Evolutionary conservation across 2,329 filamentous ascomycete species (phyloP).

Genomic region (Dothidotthia symphoricarpi): DNA sequence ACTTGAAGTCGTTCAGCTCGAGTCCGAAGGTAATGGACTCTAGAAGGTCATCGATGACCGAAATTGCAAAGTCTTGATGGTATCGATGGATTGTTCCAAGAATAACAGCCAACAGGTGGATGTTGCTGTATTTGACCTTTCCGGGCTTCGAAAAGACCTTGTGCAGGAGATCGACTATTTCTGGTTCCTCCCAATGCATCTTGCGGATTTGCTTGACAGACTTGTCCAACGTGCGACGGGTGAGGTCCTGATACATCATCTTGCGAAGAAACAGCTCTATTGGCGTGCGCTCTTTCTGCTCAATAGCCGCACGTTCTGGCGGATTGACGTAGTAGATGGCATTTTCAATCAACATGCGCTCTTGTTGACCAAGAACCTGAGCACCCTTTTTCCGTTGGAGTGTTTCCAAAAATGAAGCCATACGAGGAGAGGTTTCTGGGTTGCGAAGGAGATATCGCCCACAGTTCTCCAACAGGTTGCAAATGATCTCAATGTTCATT

Average conservation of each 20-base stretch:
- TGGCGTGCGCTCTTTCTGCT: conserved; percentile 93
- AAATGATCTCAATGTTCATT: conserved; percentile 99
- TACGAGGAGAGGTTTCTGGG: conserved; percentile 86
- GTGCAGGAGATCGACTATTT: conserved; percentile 75
- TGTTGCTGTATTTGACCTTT: conserved; percentile 96
- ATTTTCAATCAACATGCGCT: conserved; percentile 98
- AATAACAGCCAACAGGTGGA: conserved; percentile 88
- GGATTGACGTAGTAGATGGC: conserved; percentile 97
- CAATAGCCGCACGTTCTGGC: conserved; percentile 86
- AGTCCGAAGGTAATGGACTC: conserved; percentile 85
- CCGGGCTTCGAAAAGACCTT: conserved; percentile 95
- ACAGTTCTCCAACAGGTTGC: conserved; percentile 93
- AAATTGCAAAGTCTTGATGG: conserved; percentile 85
- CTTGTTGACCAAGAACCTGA: conserved; percentile 90
- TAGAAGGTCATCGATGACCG: conserved; percentile 86
- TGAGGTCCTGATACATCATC: conserved; percentile 89
- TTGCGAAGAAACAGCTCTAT: conserved; percentile 92
- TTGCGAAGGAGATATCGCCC: conserved; percentile 91
- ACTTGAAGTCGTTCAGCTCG: conserved; percentile 96
- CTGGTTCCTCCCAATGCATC: conserved; percentile 93
- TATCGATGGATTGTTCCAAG: conserved; percentile 86
- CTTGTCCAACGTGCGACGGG: conserved; percentile 89
- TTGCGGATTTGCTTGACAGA: conserved; percentile 91
- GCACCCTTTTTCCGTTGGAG: conserved; percentile 93
- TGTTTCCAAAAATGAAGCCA: conserved; percentile 91